Evolutionary conservation across 2,329 filamentous ascomycete genomes (phyloP), one percentile per base, ranked within the genome.

Genomic region (Colletotrichum sp.): DNA sequence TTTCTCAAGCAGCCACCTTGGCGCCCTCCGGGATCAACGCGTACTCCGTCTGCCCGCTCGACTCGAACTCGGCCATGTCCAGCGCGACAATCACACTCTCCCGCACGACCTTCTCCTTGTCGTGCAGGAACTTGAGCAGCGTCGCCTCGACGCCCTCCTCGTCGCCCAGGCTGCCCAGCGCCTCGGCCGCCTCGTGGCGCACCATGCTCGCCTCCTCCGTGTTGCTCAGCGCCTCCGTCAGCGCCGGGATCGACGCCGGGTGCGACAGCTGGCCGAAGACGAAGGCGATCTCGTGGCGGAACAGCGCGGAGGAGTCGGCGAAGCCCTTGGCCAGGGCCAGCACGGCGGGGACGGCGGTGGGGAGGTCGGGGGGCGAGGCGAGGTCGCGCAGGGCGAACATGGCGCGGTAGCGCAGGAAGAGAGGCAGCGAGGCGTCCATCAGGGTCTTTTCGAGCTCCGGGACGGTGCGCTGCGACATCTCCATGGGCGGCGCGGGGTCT

Each of bases 341-440:
- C 69, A 99, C 91, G 21, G 97, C 96, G n/a, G 95, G 94, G 18
- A 95, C 91, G 8, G 96, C 96, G 3, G 96, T 98, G 3, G 96
- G 95, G 59, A 98, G 92, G 82, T 98, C 94, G 12, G 96, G 96
- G 18, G 97, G 97, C 6, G 96, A 98, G 26, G 96, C 96, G 69
- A 99, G 93, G 85, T 99, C 97, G 82, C 97, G 94, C 69, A 99
- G 93, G 75, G 95, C 95, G 83, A 99, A 99, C 97, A 99, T 99
- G 84, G 97, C 96, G 81, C 97, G 93, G 87, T 99, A 99, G 83
- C 97, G 93, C 83, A 95, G 89, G 89, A 99, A 99, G 15, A 99
- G 91, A 28, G 96, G 95, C 65, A 93, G 87, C 7, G 88, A 90
- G 7, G 94, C 93, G 85, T 99, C 93, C 85, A 99, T 92, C 70